These are phyloP conservation scores for Mycena latifolia DNA, from an alignment of 768 basidiomycete genomes.

Conservation along the genomic window DNA sequence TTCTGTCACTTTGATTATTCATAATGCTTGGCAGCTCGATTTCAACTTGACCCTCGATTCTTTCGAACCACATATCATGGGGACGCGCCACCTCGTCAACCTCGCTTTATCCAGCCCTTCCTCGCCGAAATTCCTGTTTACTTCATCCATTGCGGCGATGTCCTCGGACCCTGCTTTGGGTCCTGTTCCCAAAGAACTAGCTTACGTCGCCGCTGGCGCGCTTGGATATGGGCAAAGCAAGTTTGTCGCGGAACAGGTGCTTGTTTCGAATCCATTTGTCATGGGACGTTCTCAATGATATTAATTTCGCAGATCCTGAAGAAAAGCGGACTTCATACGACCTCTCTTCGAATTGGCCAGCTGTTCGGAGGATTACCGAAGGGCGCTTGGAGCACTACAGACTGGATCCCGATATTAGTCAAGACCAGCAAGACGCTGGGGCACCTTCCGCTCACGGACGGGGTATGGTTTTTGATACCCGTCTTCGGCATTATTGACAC, in stretches of 20 bases:
- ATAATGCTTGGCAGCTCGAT: conserved; percentile 62
- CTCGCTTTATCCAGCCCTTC: conserved; percentile 41
- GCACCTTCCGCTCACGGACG: conserved; percentile 41
- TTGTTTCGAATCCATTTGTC: background rate
- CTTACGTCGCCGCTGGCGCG: background rate
- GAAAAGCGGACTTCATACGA: background rate
- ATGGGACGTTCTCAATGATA: background rate
- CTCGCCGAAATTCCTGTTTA: conserved; percentile 27
- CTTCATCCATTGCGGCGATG: conserved; percentile 32
- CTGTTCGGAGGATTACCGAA: conserved; percentile 47
- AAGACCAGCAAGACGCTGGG: conserved; percentile 46
- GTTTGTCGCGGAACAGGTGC: conserved; percentile 35
- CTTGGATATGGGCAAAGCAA: conserved; percentile 19
- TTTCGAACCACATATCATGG: conserved; percentile 57
- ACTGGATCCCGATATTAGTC: conserved; percentile 53
- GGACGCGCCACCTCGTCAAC: conserved; percentile 55
- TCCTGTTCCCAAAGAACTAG: conserved; percentile 27
- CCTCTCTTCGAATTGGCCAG: conserved; percentile 46
- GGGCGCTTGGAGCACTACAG: conserved; percentile 52
- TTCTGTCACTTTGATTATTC: conserved; percentile 46
- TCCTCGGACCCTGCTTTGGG: conserved; percentile 27
- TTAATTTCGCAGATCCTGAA: background rate
- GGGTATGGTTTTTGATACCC: conserved; percentile 35
- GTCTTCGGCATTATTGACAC: background rate
- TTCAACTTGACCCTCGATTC: conserved; percentile 58